Evolutionary conservation across 2,329 filamentous ascomycete genomes (phyloP), one percentile per base, ranked within the genome.

Genomic region (Thyridium curvatum): DNA sequence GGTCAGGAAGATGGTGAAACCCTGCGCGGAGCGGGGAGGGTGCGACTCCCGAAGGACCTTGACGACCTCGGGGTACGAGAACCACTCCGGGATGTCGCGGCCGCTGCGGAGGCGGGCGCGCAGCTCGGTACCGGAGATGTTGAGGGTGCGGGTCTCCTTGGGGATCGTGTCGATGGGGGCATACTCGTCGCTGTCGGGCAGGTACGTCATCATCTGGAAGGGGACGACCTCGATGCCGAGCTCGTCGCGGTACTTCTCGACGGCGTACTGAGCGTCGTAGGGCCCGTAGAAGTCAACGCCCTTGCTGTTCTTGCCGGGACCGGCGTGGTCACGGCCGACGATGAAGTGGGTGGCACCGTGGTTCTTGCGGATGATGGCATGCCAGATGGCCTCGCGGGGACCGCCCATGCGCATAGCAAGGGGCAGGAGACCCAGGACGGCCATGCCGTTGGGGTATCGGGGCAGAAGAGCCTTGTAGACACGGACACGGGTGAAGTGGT

Each of bases 361-460:
- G 70, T 98, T 98, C 83, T 97, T 98, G 62, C 93, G 89, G 75
- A 98, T 98, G 58, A 98, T 95, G 59, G 93, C 93, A 74, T 98
- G 93, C 93, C 93, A 98, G 70, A 98, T 89, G 52, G 93, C 93
- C 74, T 98, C 93, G 52, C 93, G 87, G 47, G 93, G 93, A 55
- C 93, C 93, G 59, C 89, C 93, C 93, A 98, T 98, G 61, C 93
- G 86, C 93, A 98, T 98, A 55, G 93, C 93, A 48, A 98, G 77
- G 42, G 90, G 90, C 39, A 98, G 78, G 32, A 98, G 86, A 66
- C 89, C 91, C 49, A 98, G 80, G 30, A 94, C 89, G 43, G 93
- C 93, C 93, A 98, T 98, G 58, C 93, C 93, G 66, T 97, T 98
- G 65, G 93, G 93, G 71, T 98, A 98, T 59, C 93, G 82, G 52